A percentile compares a stretch with the other conserved stretches of the same genome.
Conservation (phyloP, 352 stramenopile species). For the Phytopythium mirpurense region DNA sequence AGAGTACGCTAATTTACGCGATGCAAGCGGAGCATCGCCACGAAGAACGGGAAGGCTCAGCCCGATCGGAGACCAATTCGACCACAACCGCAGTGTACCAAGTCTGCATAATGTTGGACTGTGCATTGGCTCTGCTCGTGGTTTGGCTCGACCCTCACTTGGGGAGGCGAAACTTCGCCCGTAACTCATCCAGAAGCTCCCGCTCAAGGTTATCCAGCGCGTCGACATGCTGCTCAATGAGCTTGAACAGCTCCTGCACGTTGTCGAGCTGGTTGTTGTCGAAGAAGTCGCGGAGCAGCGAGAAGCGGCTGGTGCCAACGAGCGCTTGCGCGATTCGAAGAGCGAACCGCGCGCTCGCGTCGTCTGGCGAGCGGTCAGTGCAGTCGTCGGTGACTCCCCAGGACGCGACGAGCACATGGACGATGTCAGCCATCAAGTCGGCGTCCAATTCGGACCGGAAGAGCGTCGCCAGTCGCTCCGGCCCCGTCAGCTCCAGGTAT, state of each 20-base stretch:
- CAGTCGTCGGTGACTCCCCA: slow-evolving; percentile 6
- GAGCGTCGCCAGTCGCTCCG: slow-evolving; percentile 31
- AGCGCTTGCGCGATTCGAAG: slow-evolving; percentile 34
- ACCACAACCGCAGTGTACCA: not conserved
- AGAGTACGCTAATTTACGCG: slow-evolving; percentile 10
- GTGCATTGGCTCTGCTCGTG: not conserved
- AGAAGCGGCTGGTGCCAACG: slow-evolving; percentile 40
- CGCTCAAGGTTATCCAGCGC: slow-evolving; percentile 8
- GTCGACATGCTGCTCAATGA: slow-evolving; percentile 8
- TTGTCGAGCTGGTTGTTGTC: slow-evolving; percentile 59
- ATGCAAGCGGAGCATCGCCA: slow-evolving; percentile 6
- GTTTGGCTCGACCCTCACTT: not conserved
- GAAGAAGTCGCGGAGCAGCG: slow-evolving; percentile 64
- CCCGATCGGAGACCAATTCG: not conserved
- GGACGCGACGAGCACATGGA: slow-evolving; percentile 34
- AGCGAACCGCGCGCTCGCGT: slow-evolving; percentile 27
- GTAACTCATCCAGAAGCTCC: slow-evolving; percentile 9
- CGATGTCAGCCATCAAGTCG: slow-evolving; percentile 65
- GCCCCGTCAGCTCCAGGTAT: slow-evolving; percentile 58
- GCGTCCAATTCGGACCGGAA: slow-evolving; percentile 72
- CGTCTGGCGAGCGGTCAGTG: slow-evolving; percentile 4
- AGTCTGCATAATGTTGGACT: too few species aligned
- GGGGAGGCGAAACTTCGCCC: slow-evolving; percentile 14
- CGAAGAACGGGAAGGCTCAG: not conserved
- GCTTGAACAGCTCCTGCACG: slow-evolving; percentile 23